Percentiles rank a stretch among this genome's conserved stretches.
phyloP scores from a whole-genome alignment of 257 asterid genomes.

The Primulina huaijiensis region DNA sequence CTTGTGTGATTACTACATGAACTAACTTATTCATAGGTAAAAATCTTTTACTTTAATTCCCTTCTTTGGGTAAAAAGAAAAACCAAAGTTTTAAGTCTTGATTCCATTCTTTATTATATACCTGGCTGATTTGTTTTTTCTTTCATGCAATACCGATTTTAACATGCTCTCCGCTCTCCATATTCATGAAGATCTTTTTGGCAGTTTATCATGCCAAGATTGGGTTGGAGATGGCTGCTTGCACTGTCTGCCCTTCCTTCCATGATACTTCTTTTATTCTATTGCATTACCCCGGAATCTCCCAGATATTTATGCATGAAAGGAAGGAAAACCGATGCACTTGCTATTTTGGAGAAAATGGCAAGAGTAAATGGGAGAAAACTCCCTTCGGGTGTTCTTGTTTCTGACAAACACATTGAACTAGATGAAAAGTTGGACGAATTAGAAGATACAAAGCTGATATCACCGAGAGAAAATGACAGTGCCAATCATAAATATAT shows the following conservation, averaged over 20 bases:
- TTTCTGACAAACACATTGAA: conserved; percentile 43
- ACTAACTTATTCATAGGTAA: background rate
- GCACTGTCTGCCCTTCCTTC: conserved; percentile 60
- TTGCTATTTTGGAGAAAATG: conserved; percentile 43
- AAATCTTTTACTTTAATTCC: background rate
- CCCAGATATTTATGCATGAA: conserved; percentile 54
- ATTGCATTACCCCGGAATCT: conserved; percentile 49
- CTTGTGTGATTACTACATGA: too few relatives aligned
- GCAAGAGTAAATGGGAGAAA: conserved; percentile 44
- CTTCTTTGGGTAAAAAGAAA: too few relatives aligned
- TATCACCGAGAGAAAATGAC: conserved; percentile 35
- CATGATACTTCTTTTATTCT: conserved; percentile 47
- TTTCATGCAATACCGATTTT: background rate
- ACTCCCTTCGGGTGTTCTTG: conserved; percentile 58
- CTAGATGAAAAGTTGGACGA: conserved; percentile 32
- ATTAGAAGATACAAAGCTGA: conserved; percentile 45
- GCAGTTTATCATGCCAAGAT: conserved; percentile 58
- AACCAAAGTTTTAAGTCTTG: too few relatives aligned
- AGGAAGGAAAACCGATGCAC: conserved; percentile 47
- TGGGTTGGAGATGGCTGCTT: conserved; percentile 69
- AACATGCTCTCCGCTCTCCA: conserved; percentile 5
- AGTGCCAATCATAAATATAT: conserved; percentile 21
- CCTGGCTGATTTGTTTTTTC: background rate
- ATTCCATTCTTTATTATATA: background rate
- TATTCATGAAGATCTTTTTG: conserved; percentile 14